These are phyloP conservation scores for Arachnomyces sp. DNA, from an alignment of 2,329 filamentous ascomycete species.

Conservation along the genomic window DNA sequence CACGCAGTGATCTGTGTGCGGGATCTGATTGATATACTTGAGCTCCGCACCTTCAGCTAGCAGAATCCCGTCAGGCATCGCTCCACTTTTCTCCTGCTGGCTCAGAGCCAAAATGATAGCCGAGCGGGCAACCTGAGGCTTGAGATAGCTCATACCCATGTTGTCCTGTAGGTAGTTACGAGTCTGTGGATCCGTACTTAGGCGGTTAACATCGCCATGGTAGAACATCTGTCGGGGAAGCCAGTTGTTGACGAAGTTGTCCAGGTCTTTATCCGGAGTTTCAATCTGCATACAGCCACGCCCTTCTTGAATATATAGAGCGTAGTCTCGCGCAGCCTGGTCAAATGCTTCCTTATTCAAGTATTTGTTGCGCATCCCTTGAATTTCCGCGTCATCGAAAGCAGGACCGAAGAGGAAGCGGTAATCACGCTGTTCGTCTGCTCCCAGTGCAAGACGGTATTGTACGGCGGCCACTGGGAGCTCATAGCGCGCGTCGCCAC, in stretches of 20 bases:
- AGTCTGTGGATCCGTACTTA: conserved; percentile 52
- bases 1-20: conserved; percentile 52
- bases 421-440: conserved; percentile 38
- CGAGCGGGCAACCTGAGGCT: conserved; percentile 41
- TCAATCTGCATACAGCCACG: conserved; percentile 45
- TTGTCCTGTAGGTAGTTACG: conserved; percentile 54
- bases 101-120: conserved; percentile 44
- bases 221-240: conserved; percentile 51
- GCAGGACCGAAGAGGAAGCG: conserved; percentile 51
- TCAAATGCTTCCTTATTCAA: conserved; percentile 43
- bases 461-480: conserved; percentile 48
- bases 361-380: conserved; percentile 39
- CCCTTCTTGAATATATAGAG: conserved; percentile 44
- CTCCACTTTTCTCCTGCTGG: conserved; percentile 48
- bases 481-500: conserved; percentile 48
- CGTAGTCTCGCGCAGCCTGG: conserved; percentile 40
- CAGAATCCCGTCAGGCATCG: conserved; percentile 52
- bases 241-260: conserved; percentile 54
- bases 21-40: conserved; percentile 55
- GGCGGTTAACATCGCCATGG: conserved; percentile 51
- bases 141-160: conserved; percentile 53
- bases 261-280: conserved; percentile 47
- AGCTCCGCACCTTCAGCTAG: conserved; percentile 47
- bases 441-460: conserved; percentile 38
- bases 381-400: conserved; percentile 44